Percentiles rank a stretch among this genome's conserved stretches.
phyloP scores from a whole-genome alignment of 73 alveolate genomes.

The Loxodes magnus region DNA sequence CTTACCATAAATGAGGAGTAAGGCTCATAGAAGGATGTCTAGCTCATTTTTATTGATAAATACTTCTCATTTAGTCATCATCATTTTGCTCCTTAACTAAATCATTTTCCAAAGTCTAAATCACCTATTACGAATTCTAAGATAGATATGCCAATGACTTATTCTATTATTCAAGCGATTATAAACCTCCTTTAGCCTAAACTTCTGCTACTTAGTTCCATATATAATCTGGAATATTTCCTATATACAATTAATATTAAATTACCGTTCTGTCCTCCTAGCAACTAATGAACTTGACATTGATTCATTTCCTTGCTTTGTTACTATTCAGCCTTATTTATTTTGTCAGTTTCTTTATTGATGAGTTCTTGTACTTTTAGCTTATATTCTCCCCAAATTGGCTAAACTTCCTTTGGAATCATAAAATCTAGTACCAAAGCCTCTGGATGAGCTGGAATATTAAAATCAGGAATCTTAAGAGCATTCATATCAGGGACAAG shows the following conservation, averaged over 20 bases:
- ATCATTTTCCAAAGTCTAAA: too few relatives aligned
- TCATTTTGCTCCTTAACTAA: too few relatives aligned
- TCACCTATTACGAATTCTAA: too few relatives aligned
- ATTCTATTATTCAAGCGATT: too few relatives aligned
- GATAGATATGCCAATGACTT: too few relatives aligned
- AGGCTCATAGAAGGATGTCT: too few relatives aligned
- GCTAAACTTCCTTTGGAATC: not conserved
- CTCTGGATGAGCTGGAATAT: not conserved
- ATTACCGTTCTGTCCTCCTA: not conserved
- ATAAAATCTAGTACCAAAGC: not conserved
- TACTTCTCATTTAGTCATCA: too few relatives aligned
- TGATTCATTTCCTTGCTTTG: not conserved
- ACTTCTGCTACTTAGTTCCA: constrained; percentile 10
- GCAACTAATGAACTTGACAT: not conserved
- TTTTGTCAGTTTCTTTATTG: too few relatives aligned
- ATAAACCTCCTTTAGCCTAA: constrained; percentile 6
- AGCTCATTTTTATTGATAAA: too few relatives aligned
- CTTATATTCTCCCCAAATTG: constrained; percentile 13
- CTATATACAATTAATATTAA: not conserved
- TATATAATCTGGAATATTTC: constrained; percentile 4
- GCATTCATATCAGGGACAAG: constrained; percentile 1
- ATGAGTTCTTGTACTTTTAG: not conserved
- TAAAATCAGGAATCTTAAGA: constrained; percentile 1
- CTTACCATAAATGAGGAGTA: too few relatives aligned
- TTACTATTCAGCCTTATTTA: not conserved